Evolutionary conservation across 768 basidiomycete species (phyloP).

Genomic region (Gautieria morchelliformis): DNA sequence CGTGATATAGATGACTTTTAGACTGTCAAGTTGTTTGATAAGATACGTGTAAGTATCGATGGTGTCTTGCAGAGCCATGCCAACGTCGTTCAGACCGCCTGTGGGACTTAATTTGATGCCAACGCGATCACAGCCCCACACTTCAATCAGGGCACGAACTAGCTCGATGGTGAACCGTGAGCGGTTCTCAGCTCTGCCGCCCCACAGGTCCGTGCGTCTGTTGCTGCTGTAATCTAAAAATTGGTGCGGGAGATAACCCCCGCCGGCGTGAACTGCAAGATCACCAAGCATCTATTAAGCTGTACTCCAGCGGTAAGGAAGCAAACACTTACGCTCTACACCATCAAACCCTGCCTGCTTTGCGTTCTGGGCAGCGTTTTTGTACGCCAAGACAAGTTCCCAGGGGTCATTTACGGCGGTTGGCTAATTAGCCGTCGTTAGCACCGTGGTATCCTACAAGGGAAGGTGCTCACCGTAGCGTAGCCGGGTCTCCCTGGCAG

Average conservation of each 20-base stretch:
- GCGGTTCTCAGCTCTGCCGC: constrained; percentile 26
- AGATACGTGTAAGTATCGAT: constrained; percentile 5
- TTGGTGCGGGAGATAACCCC: constrained; percentile 21
- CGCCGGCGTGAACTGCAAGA: constrained; percentile 10
- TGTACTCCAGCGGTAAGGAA: neutral
- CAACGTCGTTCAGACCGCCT: constrained; percentile 18
- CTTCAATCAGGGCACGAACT: constrained; percentile 18
- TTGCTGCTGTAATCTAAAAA: constrained; percentile 25
- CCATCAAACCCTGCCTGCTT: constrained; percentile 27
- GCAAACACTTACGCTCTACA: constrained; percentile 18
- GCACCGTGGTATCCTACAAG: neutral
- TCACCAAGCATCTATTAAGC: neutral
- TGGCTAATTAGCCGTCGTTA: constrained; percentile 12
- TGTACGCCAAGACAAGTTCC: constrained; percentile 21
- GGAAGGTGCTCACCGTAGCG: constrained; percentile 25
- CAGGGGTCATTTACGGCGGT: constrained; percentile 23
- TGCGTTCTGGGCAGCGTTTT: constrained; percentile 25
- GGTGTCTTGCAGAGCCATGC: constrained; percentile 7
- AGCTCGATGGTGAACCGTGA: constrained; percentile 23
- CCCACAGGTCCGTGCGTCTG: constrained; percentile 26
- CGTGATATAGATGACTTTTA: constrained; percentile 1
- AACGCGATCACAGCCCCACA: constrained; percentile 18
- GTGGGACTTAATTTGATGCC: constrained; percentile 22
- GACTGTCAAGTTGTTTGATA: constrained; percentile 1
- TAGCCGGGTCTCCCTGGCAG: constrained; percentile 30